Evolutionary conservation across 805 yeast genomes (phyloP).

Genomic region (Hanseniaspora osmophila): DNA sequence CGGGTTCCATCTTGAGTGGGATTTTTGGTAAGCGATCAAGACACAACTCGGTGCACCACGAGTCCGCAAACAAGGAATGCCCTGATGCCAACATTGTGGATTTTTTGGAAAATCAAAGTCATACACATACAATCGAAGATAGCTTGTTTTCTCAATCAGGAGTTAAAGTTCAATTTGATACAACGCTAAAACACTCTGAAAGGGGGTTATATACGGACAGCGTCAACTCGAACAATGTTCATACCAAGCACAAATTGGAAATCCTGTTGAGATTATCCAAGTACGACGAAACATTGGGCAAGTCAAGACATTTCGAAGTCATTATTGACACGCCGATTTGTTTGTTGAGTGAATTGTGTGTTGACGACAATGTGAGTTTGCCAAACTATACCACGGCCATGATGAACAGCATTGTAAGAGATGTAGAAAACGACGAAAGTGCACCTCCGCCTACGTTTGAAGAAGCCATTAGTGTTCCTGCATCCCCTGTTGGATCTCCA

Average conservation of each 20-base stretch:
- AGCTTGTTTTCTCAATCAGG: conserved; percentile 8
- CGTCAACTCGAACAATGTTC: conserved; percentile 45
- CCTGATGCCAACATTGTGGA: neutral
- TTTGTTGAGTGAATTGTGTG: conserved; percentile 31
- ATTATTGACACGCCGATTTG: conserved; percentile 65
- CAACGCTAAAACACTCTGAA: conserved; percentile 15
- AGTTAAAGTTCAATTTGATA: conserved; percentile 10
- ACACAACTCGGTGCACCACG: neutral
- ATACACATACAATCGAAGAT: neutral
- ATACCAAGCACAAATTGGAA: conserved; percentile 54
- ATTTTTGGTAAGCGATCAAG: neutral
- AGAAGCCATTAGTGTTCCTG: conserved; percentile 39
- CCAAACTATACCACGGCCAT: conserved; percentile 25
- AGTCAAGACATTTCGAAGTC: conserved; percentile 64
- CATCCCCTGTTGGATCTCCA: conserved; percentile 27
- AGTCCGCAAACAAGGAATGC: neutral
- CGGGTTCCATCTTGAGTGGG: neutral
- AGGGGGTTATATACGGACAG: conserved; percentile 44
- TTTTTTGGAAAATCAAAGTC: conserved; percentile 1
- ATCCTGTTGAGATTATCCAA: conserved; percentile 55
- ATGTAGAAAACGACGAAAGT: conserved; percentile 5
- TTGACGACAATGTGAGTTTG: conserved; percentile 23
- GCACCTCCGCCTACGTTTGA: conserved; percentile 47
- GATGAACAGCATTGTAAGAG: conserved; percentile 4
- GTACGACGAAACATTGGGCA: conserved; percentile 34